These are phyloP conservation scores for Geoglossum glabrum DNA, from an alignment of 495 filamentous ascomycete species.

Conservation along the genomic window DNA sequence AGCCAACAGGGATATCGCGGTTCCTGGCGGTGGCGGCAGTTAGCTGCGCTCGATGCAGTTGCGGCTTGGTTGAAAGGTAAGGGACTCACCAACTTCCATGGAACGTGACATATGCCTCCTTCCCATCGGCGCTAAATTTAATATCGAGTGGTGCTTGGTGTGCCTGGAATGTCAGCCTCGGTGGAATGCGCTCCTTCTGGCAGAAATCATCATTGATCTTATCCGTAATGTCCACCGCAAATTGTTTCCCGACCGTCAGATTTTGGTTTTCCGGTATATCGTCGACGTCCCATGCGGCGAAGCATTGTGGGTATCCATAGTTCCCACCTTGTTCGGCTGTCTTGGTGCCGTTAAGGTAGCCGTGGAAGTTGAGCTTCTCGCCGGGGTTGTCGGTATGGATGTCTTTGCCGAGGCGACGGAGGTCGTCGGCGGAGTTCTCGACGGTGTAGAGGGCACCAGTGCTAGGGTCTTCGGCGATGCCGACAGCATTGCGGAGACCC, in stretches of 20 bases:
- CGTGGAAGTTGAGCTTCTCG: conserved; percentile 56
- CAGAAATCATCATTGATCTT: conserved; percentile 30
- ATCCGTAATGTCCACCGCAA: conserved; percentile 20
- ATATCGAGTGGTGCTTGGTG: conserved; percentile 43
- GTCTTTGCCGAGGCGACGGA: conserved; percentile 33
- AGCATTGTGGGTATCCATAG: conserved; percentile 40
- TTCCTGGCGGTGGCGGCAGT: conserved; percentile 15
- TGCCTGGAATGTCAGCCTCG: conserved; percentile 34
- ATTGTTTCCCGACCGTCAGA: conserved; percentile 16
- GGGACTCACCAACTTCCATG: conserved; percentile 30
- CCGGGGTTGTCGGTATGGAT: conserved; percentile 52
- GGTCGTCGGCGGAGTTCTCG: conserved; percentile 50
- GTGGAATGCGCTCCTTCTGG: conserved; percentile 19
- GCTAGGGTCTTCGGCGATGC: conserved; percentile 36
- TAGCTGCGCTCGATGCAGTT: not conserved
- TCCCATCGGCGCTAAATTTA: conserved; percentile 25
- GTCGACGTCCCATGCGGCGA: not conserved
- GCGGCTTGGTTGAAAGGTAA: not conserved
- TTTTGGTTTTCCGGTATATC: conserved; percentile 4
- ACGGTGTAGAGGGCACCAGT: conserved; percentile 41
- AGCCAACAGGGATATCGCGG: conserved; percentile 31
- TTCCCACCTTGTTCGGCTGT: conserved; percentile 25
- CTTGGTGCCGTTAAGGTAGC: conserved; percentile 29
- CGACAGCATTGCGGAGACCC: conserved; percentile 54
- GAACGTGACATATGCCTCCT: conserved; percentile 28